Percentiles rank a stretch among this genome's conserved stretches.
Conservation (phyloP, 2,329 filamentous ascomycete species). For the Aspergillus bombycis region DNA sequence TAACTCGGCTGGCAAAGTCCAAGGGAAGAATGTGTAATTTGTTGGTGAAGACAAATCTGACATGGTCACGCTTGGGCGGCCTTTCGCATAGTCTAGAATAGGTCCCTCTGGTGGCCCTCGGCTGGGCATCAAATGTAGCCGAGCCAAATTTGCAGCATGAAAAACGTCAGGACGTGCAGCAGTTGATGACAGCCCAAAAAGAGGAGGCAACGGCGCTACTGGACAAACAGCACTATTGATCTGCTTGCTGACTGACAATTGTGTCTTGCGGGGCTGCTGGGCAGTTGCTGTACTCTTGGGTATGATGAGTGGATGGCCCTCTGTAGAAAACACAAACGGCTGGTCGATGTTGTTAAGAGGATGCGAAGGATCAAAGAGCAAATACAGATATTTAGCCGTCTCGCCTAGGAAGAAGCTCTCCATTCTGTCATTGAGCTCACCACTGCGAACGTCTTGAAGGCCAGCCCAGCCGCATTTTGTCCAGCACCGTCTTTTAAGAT, state of each 20-base stretch:
- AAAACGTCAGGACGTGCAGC: constrained; percentile 81
- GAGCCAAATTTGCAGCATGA: constrained; percentile 82
- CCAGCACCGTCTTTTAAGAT: constrained; percentile 87
- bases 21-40: constrained; percentile 87
- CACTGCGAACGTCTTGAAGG: constrained; percentile 77
- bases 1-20: constrained; percentile 79
- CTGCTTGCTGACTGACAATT: constrained; percentile 12
- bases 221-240: constrained; percentile 64
- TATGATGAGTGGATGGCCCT: constrained; percentile 90
- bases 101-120: constrained; percentile 61
- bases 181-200: constrained; percentile 76
- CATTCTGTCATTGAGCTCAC: constrained; percentile 91
- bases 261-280: constrained; percentile 14
- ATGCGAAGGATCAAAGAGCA: constrained; percentile 84
- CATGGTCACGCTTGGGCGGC: constrained; percentile 59
- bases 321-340: constrained; percentile 91
- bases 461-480: constrained; percentile 93
- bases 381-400: constrained; percentile 92
- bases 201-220: constrained; percentile 58
- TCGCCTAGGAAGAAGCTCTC: constrained; percentile 98
- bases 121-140: constrained; percentile 73
- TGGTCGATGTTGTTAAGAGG: constrained; percentile 85
- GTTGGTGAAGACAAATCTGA: constrained; percentile 62
- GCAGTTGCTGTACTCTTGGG: constrained; percentile 53
- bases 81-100: constrained; percentile 56